A percentile compares a stretch with the other conserved stretches of the same genome.
Conservation (phyloP, 768 basidiomycete species). For the Tricholoma flavovirens region DNA sequence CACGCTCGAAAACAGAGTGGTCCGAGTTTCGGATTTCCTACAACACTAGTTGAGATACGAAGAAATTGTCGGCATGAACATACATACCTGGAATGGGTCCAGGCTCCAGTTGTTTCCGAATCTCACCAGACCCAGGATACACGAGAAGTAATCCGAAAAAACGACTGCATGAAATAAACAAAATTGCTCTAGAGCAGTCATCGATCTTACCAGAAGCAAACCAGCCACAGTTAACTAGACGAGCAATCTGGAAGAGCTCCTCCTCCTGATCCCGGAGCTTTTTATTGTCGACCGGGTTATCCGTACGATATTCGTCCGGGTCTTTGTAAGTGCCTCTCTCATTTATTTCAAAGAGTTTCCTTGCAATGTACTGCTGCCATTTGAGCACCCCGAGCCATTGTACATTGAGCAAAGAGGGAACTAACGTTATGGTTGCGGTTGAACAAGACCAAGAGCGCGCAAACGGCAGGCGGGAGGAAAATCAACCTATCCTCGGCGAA, state of each 20-base stretch:
- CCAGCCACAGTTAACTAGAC: constrained; percentile 77
- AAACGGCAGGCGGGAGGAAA: constrained; percentile 72
- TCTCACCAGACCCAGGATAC: constrained; percentile 74
- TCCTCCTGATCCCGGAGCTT: constrained; percentile 54
- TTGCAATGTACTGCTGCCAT: constrained; percentile 62
- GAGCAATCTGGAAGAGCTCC: constrained; percentile 80
- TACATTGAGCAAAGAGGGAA: constrained; percentile 1
- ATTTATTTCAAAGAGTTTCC: constrained; percentile 73
- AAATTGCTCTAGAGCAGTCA: constrained; percentile 5
- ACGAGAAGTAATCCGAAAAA: constrained; percentile 81
- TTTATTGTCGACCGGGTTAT: constrained; percentile 26
- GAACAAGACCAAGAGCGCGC: constrained; percentile 77
- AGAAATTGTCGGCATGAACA: not conserved
- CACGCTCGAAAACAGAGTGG: constrained; percentile 68
- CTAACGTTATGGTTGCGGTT: constrained; percentile 84
- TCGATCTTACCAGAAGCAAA: constrained; percentile 47
- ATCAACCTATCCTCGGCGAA: constrained; percentile 79
- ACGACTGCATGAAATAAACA: constrained; percentile 33
- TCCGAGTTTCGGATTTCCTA: constrained; percentile 63
- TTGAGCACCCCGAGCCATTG: not conserved
- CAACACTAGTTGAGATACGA: not conserved
- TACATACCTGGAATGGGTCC: constrained; percentile 60
- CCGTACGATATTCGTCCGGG: constrained; percentile 40
- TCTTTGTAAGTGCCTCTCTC: constrained; percentile 61
- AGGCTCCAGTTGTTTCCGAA: constrained; percentile 74